These are phyloP conservation scores for Penicillium chermesinum DNA, from an alignment of 495 filamentous ascomycete species.

Conservation along the genomic window DNA sequence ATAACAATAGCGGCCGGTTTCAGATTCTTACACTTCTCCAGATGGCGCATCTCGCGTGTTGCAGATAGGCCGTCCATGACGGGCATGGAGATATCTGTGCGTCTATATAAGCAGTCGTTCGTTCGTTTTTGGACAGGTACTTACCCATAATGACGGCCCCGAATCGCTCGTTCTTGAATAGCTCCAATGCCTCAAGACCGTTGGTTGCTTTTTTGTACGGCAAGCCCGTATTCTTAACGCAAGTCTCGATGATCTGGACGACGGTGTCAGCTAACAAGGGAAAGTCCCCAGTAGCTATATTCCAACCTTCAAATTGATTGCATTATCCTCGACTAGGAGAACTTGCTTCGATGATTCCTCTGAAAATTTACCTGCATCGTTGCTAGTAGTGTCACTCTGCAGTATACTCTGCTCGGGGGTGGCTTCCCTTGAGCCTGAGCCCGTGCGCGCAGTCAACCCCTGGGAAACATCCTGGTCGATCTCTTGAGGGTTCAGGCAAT, in stretches of 20 bases:
- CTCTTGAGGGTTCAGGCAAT: conserved; percentile 10
- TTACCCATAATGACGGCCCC: conserved; percentile 43
- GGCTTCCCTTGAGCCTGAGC: not conserved
- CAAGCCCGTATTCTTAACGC: conserved; percentile 13
- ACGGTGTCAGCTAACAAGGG: too few species aligned
- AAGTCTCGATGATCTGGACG: conserved; percentile 21
- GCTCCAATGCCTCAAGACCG: conserved; percentile 31
- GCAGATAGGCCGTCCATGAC: conserved; percentile 60
- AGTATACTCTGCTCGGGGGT: not conserved
- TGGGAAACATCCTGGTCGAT: not conserved
- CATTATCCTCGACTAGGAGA: conserved; percentile 61
- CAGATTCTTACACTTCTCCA: conserved; percentile 33
- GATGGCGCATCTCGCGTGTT: conserved; percentile 50
- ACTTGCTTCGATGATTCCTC: conserved; percentile 21
- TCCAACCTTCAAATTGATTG: conserved; percentile 60
- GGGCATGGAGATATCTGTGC: conserved; percentile 59
- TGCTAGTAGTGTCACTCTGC: not conserved
- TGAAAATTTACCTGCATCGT: too few species aligned
- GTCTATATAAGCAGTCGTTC: not conserved
- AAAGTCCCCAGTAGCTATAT: too few species aligned
- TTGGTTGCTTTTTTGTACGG: conserved; percentile 15
- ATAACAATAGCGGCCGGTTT: conserved; percentile 51
- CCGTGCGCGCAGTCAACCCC: not conserved
- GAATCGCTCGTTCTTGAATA: conserved; percentile 40
- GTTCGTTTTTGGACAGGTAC: not conserved